Conservation (phyloP, 495 filamentous ascomycete genomes). For the Penicillium daleae region DNA sequence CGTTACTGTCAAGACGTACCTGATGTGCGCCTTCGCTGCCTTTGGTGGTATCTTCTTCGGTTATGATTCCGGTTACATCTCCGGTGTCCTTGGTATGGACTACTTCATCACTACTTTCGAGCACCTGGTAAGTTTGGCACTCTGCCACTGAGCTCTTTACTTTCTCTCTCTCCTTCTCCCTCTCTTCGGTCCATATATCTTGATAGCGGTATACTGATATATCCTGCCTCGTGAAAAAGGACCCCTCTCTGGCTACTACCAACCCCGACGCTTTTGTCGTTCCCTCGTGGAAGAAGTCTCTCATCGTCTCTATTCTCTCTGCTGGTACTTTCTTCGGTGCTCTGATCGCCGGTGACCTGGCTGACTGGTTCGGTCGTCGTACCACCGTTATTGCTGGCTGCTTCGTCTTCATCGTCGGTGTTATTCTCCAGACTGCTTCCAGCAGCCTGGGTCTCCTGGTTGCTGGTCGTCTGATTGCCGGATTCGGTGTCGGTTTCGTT, state of each 20-base stretch:
- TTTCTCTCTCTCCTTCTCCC: not conserved
- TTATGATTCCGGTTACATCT: constrained; percentile 59
- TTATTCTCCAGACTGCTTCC: constrained; percentile 63
- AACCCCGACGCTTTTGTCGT: constrained; percentile 43
- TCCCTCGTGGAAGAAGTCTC: constrained; percentile 54
- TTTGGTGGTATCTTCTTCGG: constrained; percentile 65
- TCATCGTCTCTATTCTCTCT: constrained; percentile 76
- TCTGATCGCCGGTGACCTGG: constrained; percentile 68
- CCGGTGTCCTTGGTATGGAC: constrained; percentile 56
- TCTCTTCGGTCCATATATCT: no score
- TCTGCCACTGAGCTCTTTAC: not conserved
- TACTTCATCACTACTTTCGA: constrained; percentile 54
- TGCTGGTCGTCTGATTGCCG: constrained; percentile 70
- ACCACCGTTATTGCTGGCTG: constrained; percentile 70
- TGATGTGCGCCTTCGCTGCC: constrained; percentile 63
- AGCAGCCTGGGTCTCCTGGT: constrained; percentile 58
- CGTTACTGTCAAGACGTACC: constrained; percentile 63
- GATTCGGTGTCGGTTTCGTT: constrained; percentile 75
- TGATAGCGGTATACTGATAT: not conserved
- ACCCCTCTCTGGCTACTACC: constrained; percentile 22
- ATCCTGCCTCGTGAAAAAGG: not conserved
- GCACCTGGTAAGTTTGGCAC: constrained; percentile 28
- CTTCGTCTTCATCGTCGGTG: constrained; percentile 64
- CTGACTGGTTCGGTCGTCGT: constrained; percentile 70
- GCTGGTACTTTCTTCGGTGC: constrained; percentile 78